Conservation (phyloP, 768 basidiomycete species). For the Termitomyces sp. region DNA sequence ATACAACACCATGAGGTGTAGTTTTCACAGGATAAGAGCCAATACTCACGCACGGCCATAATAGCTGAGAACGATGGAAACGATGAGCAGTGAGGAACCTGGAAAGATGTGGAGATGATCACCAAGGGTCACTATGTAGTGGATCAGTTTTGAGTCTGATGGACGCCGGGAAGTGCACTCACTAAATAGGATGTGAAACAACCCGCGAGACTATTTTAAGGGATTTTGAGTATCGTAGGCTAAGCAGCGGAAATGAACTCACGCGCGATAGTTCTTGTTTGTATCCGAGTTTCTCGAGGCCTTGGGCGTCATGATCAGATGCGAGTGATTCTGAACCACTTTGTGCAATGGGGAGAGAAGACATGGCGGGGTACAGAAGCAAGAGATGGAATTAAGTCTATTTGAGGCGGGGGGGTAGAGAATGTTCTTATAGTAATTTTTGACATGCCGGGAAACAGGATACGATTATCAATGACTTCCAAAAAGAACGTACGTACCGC, state of each 20-base stretch:
- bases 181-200: constrained; percentile 53
- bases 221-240: background rate
- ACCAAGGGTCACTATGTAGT: constrained; percentile 44
- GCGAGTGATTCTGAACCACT: background rate
- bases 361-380: background rate
- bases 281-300: constrained; percentile 48
- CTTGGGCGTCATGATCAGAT: constrained; percentile 18
- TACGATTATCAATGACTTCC: too few species aligned
- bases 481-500: too few species aligned
- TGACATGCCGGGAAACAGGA: background rate
- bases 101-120: background rate
- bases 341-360: too few species aligned
- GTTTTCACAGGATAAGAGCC: background rate
- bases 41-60: constrained; percentile 53
- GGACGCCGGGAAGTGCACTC: constrained; percentile 14
- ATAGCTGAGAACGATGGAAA: constrained; percentile 33
- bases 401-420: too few species aligned
- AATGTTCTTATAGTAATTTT: background rate
- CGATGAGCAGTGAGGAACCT: constrained; percentile 2
- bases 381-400: background rate
- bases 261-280: constrained; percentile 51
- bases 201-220: constrained; percentile 39
- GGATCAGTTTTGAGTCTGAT: background rate
- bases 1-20: background rate
- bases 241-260: background rate